These are phyloP conservation scores for Magnusiomyces starmeri DNA, from an alignment of 1,139 yeast genomes.

Conservation along the genomic window DNA sequence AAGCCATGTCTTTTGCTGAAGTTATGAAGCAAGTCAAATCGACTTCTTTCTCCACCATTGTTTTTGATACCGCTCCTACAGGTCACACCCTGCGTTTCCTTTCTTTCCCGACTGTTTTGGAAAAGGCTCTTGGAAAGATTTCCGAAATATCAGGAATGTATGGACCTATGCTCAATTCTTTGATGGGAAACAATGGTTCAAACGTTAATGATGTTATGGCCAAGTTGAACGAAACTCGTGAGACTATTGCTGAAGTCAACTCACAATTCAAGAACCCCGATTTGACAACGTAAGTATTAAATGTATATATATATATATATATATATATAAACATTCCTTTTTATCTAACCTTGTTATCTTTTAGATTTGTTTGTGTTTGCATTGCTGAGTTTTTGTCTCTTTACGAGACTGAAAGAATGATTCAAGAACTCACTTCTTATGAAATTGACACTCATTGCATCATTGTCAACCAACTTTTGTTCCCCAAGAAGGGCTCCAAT, in stretches of 20 bases:
- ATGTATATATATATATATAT: not conserved
- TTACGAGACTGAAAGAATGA: constrained; percentile 94
- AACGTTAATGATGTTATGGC: constrained; percentile 69
- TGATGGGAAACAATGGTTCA: constrained; percentile 51
- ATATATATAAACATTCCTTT: not conserved
- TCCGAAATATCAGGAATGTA: constrained; percentile 77
- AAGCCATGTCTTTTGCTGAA: constrained; percentile 95
- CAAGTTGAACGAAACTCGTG: constrained; percentile 77
- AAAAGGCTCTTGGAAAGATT: constrained; percentile 77
- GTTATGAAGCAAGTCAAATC: constrained; percentile 91
- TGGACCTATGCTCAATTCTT: constrained; percentile 81
- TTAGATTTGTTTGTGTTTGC: constrained; percentile 80
- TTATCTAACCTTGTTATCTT: not conserved
- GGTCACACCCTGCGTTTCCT: constrained; percentile 94
- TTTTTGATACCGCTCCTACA: constrained; percentile 97
- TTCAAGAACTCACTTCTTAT: constrained; percentile 89
- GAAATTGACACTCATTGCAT: constrained; percentile 95
- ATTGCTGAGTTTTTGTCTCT: constrained; percentile 91
- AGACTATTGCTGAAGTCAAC: constrained; percentile 78
- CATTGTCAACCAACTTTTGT: constrained; percentile 85
- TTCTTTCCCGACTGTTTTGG: constrained; percentile 87
- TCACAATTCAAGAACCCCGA: constrained; percentile 95
- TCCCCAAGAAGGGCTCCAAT: constrained; percentile 55
- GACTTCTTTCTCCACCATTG: constrained; percentile 79
- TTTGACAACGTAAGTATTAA: constrained; percentile 53